These are phyloP conservation scores for Oryza coarctata DNA, from an alignment of 176 grass and related monocot species.

Conservation along the genomic window DNA sequence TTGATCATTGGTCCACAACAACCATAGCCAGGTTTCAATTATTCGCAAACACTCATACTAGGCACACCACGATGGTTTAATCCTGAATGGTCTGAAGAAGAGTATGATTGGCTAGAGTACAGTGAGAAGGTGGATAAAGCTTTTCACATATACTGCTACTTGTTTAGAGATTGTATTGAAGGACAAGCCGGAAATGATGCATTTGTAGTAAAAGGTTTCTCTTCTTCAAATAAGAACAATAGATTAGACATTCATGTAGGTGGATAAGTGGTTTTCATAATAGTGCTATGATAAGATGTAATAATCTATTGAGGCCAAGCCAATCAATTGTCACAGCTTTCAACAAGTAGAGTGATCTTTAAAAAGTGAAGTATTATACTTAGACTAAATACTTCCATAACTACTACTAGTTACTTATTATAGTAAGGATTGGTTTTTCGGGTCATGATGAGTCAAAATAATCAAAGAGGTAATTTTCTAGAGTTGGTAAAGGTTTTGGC, in stretches of 20 bases:
- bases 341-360: neutral
- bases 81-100: neutral
- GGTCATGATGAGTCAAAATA: neutral
- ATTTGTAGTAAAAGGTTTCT: neutral
- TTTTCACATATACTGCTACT: neutral
- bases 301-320: neutral
- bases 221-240: neutral
- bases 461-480: neutral
- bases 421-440: neutral
- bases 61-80: neutral
- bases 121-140: neutral
- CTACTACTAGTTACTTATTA: neutral
- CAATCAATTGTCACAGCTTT: neutral
- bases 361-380: neutral
- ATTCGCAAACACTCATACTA: neutral
- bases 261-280: neutral
- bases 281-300: neutral
- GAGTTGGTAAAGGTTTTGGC: neutral
- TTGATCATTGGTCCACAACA: neutral
- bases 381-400: neutral
- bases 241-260: neutral
- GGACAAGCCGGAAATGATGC: neutral
- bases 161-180: neutral
- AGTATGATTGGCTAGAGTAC: conserved; percentile 2
- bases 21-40: neutral